Evolutionary conservation across 106 monocot species (phyloP), one percentile per base, ranked within the genome.

Genomic region (Apostasia ramifera): DNA sequence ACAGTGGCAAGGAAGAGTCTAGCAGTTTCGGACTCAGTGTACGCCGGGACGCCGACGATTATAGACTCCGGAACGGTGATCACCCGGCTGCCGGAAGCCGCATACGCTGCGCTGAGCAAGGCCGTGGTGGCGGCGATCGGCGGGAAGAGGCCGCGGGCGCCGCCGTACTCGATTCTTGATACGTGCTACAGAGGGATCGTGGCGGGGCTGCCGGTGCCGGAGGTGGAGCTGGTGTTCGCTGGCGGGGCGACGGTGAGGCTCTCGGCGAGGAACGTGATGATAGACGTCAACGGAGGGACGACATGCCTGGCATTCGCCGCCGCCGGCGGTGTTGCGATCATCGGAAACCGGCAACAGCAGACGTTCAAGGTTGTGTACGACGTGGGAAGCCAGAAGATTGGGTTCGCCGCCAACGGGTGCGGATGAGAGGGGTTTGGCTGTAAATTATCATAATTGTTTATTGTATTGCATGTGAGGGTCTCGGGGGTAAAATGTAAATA

Each of bases 11-110:
- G 66, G 6, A 70, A 73, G 44, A 11, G 8, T 1, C 55, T 90
- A 1, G 2, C 57, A 1, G 83, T 86, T 12, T 26, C 81, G 0
- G n/a, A 70, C 5, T 49, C 78, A 1, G 54, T 71, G 2, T 90
- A 81, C 70, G 42, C 50, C 10, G 42, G 44, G 45, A 53, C 73
- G 1, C 82, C 83, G 56, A 86, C 86, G 10, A 90, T 90, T 62
- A 86, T 90, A 11, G 90, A 90, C 68, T 86, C 86, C 1, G 90
- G 86, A 0, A 90, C 90, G 3, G 90, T 90, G 15, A 90, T 90
- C n/a, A 61, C 86, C 5, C 78, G 90, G 39, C 51, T 90, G 7
- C 90, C 85, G 14, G 3, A 78, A 4, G 69, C 70, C 8, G 62
- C 86, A 3, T 81, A 86, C 73, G 3, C 65, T 2, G 83, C 80